phyloP scores from a whole-genome alignment of 2,329 filamentous ascomycete species.

The Decorospora gaudefroyi region DNA sequence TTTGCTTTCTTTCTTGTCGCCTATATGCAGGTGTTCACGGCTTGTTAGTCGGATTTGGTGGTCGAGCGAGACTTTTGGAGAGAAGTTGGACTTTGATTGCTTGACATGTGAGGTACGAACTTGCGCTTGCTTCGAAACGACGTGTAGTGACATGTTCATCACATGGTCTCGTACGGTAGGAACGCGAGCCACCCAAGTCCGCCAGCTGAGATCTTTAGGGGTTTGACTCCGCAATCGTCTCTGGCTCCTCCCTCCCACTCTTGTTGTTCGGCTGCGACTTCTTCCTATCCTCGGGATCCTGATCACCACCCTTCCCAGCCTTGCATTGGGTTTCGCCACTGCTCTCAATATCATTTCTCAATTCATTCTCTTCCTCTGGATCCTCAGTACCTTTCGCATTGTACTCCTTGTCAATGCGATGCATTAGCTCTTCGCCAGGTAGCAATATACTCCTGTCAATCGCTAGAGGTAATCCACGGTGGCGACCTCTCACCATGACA shows the following conservation, averaged over 20 bases:
- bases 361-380: conserved; percentile 21
- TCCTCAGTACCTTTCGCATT: conserved; percentile 21
- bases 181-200: neutral
- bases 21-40: neutral
- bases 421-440: conserved; percentile 43
- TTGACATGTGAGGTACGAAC: too few species aligned
- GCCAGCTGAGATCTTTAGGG: conserved; percentile 7
- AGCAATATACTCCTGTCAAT: conserved; percentile 41
- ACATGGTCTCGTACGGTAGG: conserved; percentile 8
- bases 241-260: neutral
- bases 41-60: neutral
- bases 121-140: too few species aligned
- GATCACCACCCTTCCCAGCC: conserved; percentile 14
- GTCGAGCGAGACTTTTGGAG: neutral
- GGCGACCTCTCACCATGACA: conserved; percentile 56
- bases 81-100: neutral
- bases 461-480: conserved; percentile 38
- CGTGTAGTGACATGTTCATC: conserved; percentile 3
- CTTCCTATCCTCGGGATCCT: conserved; percentile 18
- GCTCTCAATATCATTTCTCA: conserved; percentile 21
- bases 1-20: neutral
- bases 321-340: conserved; percentile 15
- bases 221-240: conserved; percentile 4
- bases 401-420: conserved; percentile 40
- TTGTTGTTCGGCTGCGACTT: conserved; percentile 3